A percentile compares a stretch with the other conserved stretches of the same genome.
These are phyloP conservation scores for Ormosia emarginata DNA, from an alignment of 306 rosid species.

Conservation along the genomic window DNA sequence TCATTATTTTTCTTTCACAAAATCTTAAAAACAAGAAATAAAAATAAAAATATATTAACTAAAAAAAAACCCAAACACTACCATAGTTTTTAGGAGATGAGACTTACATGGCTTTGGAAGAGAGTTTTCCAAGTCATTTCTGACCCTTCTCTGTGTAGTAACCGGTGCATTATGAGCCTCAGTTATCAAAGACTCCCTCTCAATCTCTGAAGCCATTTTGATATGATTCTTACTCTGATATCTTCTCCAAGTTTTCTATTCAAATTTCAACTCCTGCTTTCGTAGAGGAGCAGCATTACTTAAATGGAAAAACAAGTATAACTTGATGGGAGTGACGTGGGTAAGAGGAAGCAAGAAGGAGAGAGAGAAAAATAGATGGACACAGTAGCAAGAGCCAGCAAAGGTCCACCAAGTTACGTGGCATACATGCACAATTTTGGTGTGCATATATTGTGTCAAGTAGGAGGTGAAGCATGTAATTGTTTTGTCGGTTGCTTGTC, in stretches of 20 bases:
- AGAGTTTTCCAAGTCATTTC: conserved; percentile 63
- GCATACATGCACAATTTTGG: conserved; percentile 22
- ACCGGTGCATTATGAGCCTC: conserved; percentile 61
- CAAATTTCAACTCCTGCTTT: not conserved
- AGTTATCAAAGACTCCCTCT: conserved; percentile 54
- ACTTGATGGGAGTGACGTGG: not conserved
- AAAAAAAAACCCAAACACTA: no score
- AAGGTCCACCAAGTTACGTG: conserved; percentile 21
- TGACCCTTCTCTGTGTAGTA: conserved; percentile 59
- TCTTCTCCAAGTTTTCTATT: not conserved
- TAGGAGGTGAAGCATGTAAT: not conserved
- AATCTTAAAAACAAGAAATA: no score
- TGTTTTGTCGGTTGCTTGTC: not conserved
- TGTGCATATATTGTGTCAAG: conserved; percentile 9
- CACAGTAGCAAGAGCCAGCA: conserved; percentile 23
- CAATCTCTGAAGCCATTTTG: conserved; percentile 40
- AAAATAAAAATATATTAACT: no score
- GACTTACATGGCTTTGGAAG: conserved; percentile 74
- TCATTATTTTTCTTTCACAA: no score
- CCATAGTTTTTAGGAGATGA: not conserved
- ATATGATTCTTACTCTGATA: not conserved
- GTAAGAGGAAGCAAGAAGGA: not conserved
- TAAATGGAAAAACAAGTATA: not conserved
- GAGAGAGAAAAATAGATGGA: not conserved
- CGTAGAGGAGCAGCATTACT: not conserved